These are phyloP conservation scores for Pseudoscleropodium purum DNA, from an alignment of 225 moss, liverwort and hornwort species.

Conservation along the genomic window DNA sequence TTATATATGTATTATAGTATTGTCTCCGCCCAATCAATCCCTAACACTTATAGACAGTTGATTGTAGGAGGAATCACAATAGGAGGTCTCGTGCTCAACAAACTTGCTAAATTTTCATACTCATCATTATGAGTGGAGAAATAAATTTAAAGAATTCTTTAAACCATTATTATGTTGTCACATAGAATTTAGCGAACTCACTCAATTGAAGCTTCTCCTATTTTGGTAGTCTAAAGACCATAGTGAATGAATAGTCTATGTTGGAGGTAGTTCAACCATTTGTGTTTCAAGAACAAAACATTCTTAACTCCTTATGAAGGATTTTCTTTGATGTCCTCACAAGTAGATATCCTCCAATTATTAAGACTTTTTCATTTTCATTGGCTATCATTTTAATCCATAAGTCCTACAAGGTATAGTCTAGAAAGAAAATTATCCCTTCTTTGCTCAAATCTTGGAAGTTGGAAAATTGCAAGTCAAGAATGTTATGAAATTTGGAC, in stretches of 20 bases:
- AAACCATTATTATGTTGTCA: accelerated
- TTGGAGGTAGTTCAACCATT: accelerated
- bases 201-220: accelerated
- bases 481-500: background rate
- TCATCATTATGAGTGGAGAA: background rate
- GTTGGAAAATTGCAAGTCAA: background rate
- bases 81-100: accelerated
- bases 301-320: background rate
- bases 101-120: background rate
- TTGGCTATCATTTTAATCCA: background rate
- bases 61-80: accelerated
- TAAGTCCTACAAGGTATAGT: background rate
- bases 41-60: accelerated
- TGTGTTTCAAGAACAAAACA: background rate
- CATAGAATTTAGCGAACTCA: accelerated
- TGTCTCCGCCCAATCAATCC: accelerated
- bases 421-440: background rate
- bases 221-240: background rate
- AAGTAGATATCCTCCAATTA: background rate
- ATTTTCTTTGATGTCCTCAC: background rate
- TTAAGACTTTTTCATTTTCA: background rate
- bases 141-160: accelerated
- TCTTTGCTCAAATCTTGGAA: accelerated
- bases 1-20: background rate
- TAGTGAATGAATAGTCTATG: background rate